phyloP scores from a whole-genome alignment of 2,329 filamentous ascomycete species.

The Cordyceps tenuipes region DNA sequence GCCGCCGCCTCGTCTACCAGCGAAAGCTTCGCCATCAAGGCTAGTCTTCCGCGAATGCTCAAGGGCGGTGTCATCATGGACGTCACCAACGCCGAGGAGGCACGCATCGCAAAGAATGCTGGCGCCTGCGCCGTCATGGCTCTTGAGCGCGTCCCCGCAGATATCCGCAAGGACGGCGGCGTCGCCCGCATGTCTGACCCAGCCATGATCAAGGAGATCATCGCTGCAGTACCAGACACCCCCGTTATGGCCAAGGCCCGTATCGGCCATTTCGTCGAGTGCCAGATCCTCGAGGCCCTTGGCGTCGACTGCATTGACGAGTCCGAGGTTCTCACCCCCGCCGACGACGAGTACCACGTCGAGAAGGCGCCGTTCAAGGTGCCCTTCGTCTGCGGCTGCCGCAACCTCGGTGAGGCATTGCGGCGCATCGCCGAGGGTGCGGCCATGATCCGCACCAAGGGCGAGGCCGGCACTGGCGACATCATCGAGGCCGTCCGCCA shows the following conservation, averaged over 20 bases:
- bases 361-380: constrained; percentile 75
- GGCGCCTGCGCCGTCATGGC: constrained; percentile 97
- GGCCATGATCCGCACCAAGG: constrained; percentile 98
- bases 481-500: constrained; percentile 94
- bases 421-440: constrained; percentile 86
- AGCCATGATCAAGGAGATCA: constrained; percentile 88
- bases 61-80: constrained; percentile 99
- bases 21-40: constrained; percentile 76
- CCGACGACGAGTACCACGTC: constrained; percentile 84
- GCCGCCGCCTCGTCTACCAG: constrained; percentile 24
- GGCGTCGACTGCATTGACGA: constrained; percentile 98
- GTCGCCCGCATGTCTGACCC: constrained; percentile 97
- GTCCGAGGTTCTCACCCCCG: constrained; percentile 92
- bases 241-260: constrained; percentile 98
- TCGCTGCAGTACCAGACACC: constrained; percentile 78
- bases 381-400: constrained; percentile 94
- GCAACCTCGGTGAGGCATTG: constrained; percentile 88
- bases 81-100: constrained; percentile 87
- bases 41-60: constrained; percentile 92
- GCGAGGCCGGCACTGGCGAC: constrained; percentile 93
- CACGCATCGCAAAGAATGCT: constrained; percentile 93
- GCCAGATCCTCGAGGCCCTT: constrained; percentile 92
- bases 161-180: constrained; percentile 86
- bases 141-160: constrained; percentile 91
- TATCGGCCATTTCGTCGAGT: constrained; percentile 97